Percentiles rank a stretch among this genome's conserved stretches.
phyloP scores from a whole-genome alignment of 2,329 filamentous ascomycete species.

The Ascochyta lentis region DNA sequence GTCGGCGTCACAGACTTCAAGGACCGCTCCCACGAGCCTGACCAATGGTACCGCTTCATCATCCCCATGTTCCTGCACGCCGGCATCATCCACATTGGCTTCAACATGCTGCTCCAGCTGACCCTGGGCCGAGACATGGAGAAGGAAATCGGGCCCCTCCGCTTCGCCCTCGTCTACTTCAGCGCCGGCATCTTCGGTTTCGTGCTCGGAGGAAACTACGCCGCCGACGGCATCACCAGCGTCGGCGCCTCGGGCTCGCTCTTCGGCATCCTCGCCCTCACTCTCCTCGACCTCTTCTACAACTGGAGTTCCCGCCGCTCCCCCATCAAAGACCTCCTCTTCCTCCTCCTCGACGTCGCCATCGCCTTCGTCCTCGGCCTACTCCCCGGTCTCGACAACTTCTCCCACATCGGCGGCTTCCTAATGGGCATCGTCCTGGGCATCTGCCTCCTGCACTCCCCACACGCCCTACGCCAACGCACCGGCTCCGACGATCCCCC shows the following conservation, averaged over 20 bases:
- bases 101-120: conserved; percentile 91
- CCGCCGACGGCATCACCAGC: conserved; percentile 79
- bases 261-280: conserved; percentile 90
- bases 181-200: conserved; percentile 94
- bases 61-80: conserved; percentile 94
- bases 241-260: conserved; percentile 86
- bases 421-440: conserved; percentile 89
- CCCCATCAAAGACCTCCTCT: conserved; percentile 84
- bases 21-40: conserved; percentile 69
- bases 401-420: conserved; percentile 95
- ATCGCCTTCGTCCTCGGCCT: conserved; percentile 93
- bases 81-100: conserved; percentile 91
- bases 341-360: conserved; percentile 82
- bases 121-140: conserved; percentile 94
- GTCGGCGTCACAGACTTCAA: conserved; percentile 56
- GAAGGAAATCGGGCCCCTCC: conserved; percentile 81
- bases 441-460: conserved; percentile 86
- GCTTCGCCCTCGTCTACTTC: conserved; percentile 90
- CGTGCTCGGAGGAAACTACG: conserved; percentile 92
- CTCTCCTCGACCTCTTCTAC: conserved; percentile 88
- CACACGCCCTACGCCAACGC: conserved; percentile 76
- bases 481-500: conserved; percentile 73
- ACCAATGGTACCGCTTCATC: conserved; percentile 98
- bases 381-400: conserved; percentile 93
- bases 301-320: conserved; percentile 82